Base-by-base conservation (phyloP, 257 asterid genomes). In the Solanum pennellii region DNA sequence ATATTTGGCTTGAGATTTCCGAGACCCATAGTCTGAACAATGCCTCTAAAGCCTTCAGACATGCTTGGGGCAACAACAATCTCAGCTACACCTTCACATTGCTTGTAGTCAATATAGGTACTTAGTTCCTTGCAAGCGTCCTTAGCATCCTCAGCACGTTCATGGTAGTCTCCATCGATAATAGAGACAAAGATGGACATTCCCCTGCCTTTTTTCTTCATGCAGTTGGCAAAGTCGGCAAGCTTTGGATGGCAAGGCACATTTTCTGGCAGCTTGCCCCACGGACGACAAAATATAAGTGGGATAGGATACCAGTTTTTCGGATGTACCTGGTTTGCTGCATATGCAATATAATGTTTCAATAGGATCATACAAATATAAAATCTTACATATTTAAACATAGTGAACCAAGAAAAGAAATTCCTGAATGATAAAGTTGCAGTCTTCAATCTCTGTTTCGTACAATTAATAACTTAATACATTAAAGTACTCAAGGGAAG, bases 241-340 rank as follows among this genome's bases (percentile, higher is more conserved):
- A 97, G 99, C 92, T 97, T 97, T 25, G 99, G 99, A 91, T 97
- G 99, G 93, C 99, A 97, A 7, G 99, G 99, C 5, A 97, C 99
- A 35, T 97, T 97, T 83, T 95, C 99, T 3, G 99, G 99, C 83
- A 97, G 93, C 91, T 92, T 95, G 60, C 99, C 99, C 99, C 99
- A 97, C 12, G 99, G 99, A 83, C 99, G 95, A 92, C 99, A 97
- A 92, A 95, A 93, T 89, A 97, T 87, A 87, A 95, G 99, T 71
- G 99, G 99, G 79, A 97, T 97, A 29, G 99, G 99, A 65, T 97
- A 97, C 99, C 99, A 97, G 91, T 97, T 97, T 93, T 97, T 97
- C 33, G 99, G 99, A 87, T 97, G 99, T 44, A 97, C 99, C 87
- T 95, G 98, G 89, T 86, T 94, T 59, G 99, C 99, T 97, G 98